phyloP scores from a whole-genome alignment of 2,329 filamentous ascomycete genomes.

The Aspergillus fijiensis region DNA sequence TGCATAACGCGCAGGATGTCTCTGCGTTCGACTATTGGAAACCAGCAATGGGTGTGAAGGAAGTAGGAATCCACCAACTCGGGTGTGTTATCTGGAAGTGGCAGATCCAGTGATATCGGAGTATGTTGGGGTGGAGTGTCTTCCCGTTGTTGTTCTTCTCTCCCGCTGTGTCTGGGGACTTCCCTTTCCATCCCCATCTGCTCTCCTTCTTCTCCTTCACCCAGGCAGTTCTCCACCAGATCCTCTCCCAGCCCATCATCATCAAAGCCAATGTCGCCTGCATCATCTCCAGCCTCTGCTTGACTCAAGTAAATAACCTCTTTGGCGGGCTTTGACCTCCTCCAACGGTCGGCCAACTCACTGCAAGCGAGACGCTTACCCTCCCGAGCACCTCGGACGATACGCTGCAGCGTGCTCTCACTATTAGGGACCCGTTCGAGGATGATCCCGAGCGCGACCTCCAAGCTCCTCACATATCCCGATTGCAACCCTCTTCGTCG shows the following conservation, averaged over 20 bases:
- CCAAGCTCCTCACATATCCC: constrained; percentile 70
- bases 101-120: not conserved
- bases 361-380: constrained; percentile 33
- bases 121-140: too few relatives aligned
- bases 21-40: constrained; percentile 67
- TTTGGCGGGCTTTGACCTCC: constrained; percentile 8
- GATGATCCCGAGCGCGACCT: constrained; percentile 61
- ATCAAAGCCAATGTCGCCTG: not conserved
- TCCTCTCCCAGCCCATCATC: not conserved
- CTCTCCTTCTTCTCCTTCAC: too few relatives aligned
- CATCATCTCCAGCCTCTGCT: not conserved
- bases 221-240: not conserved
- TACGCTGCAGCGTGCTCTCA: not conserved
- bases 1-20: constrained; percentile 53
- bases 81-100: constrained; percentile 5
- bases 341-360: not conserved
- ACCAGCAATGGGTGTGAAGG: constrained; percentile 70
- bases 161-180: too few relatives aligned
- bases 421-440: not conserved
- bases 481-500: constrained; percentile 63
- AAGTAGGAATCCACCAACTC: constrained; percentile 67
- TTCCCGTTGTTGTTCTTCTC: too few relatives aligned
- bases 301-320: not conserved
- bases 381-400: not conserved
- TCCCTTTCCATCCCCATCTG: too few relatives aligned